Percentiles rank a stretch among this genome's conserved stretches.
Conservation (phyloP, 768 basidiomycete genomes). For the Boletellus emodensis region DNA sequence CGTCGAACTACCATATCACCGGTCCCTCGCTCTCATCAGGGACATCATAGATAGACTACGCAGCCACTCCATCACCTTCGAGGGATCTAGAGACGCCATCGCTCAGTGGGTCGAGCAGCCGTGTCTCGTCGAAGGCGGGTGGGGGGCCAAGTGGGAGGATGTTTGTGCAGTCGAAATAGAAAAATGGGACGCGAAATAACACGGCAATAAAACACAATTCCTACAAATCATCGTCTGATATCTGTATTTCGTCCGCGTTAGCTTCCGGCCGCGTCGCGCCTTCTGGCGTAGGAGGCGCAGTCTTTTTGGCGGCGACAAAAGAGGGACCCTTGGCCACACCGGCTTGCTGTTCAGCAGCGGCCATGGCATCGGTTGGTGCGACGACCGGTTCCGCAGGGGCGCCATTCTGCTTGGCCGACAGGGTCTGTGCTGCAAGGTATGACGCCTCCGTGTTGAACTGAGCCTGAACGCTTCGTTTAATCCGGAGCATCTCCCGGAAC, state of each 20-base stretch:
- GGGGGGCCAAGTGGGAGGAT: slow-evolving; percentile 75
- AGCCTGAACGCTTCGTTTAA: slow-evolving; percentile 97
- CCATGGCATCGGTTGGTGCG: slow-evolving; percentile 74
- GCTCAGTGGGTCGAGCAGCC: slow-evolving; percentile 68
- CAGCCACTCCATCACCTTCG: slow-evolving; percentile 64
- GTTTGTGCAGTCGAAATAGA: slow-evolving; percentile 75
- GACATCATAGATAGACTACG: slow-evolving; percentile 56
- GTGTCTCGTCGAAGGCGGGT: slow-evolving; percentile 60
- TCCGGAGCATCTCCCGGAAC: slow-evolving; percentile 91
- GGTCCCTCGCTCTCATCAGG: slow-evolving; percentile 54
- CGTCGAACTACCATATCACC: slow-evolving; percentile 62
- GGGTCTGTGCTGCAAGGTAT: slow-evolving; percentile 87
- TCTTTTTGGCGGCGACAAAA: slow-evolving; percentile 75
- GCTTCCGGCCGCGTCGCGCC: slow-evolving; percentile 28
- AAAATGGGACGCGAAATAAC: slow-evolving; percentile 49
- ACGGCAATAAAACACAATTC: slow-evolving; percentile 16
- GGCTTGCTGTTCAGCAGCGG: slow-evolving; percentile 70
- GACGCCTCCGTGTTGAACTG: slow-evolving; percentile 97
- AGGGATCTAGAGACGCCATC: slow-evolving; percentile 59
- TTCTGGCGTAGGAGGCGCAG: slow-evolving; percentile 39
- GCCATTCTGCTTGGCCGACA: slow-evolving; percentile 60
- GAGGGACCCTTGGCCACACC: slow-evolving; percentile 54
- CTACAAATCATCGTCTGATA: slow-evolving; percentile 74
- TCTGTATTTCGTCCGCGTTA: slow-evolving; percentile 85
- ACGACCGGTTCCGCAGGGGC: slow-evolving; percentile 43